Evolutionary conservation across 768 basidiomycete genomes (phyloP).

Genomic region (Lanmaoa pseudosensibilis): DNA sequence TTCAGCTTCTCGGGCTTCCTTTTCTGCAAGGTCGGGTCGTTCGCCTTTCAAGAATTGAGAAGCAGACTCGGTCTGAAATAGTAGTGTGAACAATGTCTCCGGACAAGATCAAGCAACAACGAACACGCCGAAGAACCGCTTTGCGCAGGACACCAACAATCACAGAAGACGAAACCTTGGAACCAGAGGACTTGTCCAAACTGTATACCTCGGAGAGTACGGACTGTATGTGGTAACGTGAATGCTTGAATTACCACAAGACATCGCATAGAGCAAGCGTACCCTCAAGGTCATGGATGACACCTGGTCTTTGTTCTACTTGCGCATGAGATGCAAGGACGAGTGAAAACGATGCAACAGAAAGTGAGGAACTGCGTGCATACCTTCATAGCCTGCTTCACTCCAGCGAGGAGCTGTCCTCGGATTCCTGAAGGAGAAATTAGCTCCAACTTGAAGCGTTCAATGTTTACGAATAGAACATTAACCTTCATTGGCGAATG

Average conservation of each 20-base stretch:
- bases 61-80: conserved; percentile 56
- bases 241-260: neutral
- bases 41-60: conserved; percentile 53
- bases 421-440: conserved; percentile 47
- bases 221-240: conserved; percentile 41
- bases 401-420: conserved; percentile 46
- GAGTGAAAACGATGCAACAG: neutral
- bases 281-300: conserved; percentile 61
- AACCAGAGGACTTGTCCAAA: conserved; percentile 55
- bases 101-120: conserved; percentile 25
- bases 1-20: conserved; percentile 57
- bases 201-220: conserved; percentile 69
- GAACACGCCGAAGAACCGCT: conserved; percentile 57
- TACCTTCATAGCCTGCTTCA: conserved; percentile 74
- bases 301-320: conserved; percentile 55
- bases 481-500: conserved; percentile 24
- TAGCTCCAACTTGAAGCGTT: neutral
- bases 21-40: conserved; percentile 65
- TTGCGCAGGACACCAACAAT: conserved; percentile 58
- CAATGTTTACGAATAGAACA: neutral
- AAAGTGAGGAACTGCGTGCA: conserved; percentile 1
- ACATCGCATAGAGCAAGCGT: conserved; percentile 19
- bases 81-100: conserved; percentile 7
- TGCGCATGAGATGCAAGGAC: conserved; percentile 1
- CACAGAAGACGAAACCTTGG: conserved; percentile 46